These are phyloP conservation scores for Penicillium steckii DNA, from an alignment of 495 filamentous ascomycete species.

Conservation along the genomic window DNA sequence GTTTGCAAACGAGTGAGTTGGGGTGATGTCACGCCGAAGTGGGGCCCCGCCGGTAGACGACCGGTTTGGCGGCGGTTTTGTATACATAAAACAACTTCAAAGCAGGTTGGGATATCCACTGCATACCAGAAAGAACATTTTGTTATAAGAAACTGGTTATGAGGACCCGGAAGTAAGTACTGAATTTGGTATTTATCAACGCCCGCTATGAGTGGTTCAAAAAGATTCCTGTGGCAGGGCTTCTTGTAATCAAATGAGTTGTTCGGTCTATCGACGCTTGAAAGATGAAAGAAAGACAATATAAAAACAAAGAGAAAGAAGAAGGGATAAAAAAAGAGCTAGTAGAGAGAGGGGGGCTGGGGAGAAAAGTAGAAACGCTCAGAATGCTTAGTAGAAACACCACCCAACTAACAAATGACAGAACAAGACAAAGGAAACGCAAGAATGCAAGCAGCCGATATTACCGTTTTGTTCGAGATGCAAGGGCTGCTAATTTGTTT, in stretches of 20 bases:
- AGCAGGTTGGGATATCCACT: too few relatives aligned
- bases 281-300: not conserved
- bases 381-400: conserved; percentile 29
- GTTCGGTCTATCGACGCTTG: not conserved
- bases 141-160: too few relatives aligned
- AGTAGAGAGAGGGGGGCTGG: conserved; percentile 3
- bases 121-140: too few relatives aligned
- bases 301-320: not conserved
- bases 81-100: too few relatives aligned
- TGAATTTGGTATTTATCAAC: conserved; percentile 25
- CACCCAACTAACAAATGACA: conserved; percentile 17
- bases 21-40: conserved; percentile 47
- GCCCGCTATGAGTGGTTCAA: conserved; percentile 28
- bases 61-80: conserved; percentile 5
- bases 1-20: conserved; percentile 1
- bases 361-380: conserved; percentile 26
- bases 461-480: conserved; percentile 36
- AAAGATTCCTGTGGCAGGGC: not conserved
- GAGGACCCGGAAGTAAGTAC: conserved; percentile 3
- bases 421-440: conserved; percentile 15
- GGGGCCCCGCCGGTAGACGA: conserved; percentile 24
- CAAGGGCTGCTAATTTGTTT: conserved; percentile 48
- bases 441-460: conserved; percentile 2
- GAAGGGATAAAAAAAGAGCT: not conserved
- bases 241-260: not conserved